Evolutionary conservation across 371 early-diverging fungal genomes (phyloP), one percentile per base, ranked within the genome.

Genomic region (Batkoa obscura): DNA sequence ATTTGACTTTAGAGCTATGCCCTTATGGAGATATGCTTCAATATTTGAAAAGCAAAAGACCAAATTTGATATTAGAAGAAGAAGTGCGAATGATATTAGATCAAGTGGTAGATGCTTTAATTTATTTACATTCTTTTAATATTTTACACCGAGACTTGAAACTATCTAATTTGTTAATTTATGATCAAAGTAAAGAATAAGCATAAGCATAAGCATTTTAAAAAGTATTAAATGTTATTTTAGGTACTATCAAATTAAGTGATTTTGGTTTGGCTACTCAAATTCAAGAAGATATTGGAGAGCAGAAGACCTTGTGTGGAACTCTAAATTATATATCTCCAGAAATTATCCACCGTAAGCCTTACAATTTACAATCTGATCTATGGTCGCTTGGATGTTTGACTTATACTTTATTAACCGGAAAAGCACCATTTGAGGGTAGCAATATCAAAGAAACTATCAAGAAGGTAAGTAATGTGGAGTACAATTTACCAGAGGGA

Each of bases 141-240:
- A 84, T 98, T 66, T 94, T 97, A 43, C 98, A 99, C 65, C 75
- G 99, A 56, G 99, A 99, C 68, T 64, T 99, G 39, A 99, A 99
- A 64, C 92, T 94, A n/a, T 90, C 85, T 62, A 98, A 92, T 68
- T 78, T 96, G 59, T 83, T 99, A 8, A 47, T 47, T 13, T n/a
- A 31, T 4, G 47, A 3, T 13, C 13, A 30, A 23, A 23, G n/a
- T 47, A 13, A 47, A 47, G n/a, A n/a, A n/a, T n/a, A n/a, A n/a
- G n/a, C n/a, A n/a, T n/a, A n/a, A n/a, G n/a, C n/a, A n/a, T n/a
- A n/a, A n/a, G n/a, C n/a, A n/a, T n/a, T n/a, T n/a, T n/a, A n/a
- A n/a, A n/a, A n/a, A n/a, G n/a, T n/a, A n/a, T n/a, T n/a, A n/a
- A n/a, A n/a, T n/a, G n/a, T n/a, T n/a, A n/a, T n/a, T n/a, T n/a